Base-by-base conservation (phyloP, 306 rosid genomes). In the Cicer chorassanicum region DNA sequence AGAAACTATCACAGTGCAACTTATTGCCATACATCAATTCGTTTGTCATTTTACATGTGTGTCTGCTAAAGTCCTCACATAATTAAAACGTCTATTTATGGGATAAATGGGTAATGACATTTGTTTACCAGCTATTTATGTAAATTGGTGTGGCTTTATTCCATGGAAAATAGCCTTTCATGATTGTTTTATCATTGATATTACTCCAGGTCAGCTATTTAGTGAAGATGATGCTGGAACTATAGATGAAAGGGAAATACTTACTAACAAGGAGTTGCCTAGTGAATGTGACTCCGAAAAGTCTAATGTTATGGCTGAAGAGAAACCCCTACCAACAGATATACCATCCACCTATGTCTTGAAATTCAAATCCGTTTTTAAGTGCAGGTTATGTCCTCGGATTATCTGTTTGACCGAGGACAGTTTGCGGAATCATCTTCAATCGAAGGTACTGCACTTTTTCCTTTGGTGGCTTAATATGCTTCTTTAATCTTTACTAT, bases 351-450 rank as follows among this genome's bases (percentile, higher is more conserved):
- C 19, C n/a, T 77, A 75, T 51, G 55, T 93, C 65, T 75, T 91
- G 51, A 82, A 88, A 82, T 71, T 86, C 83, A 93, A 91, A 82
- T 89, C 98, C 42, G 89, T 86, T 71, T 91, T 91, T 54, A 93
- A 91, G 87, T 93, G 98, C 84, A 89, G 84, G 91, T 57, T 93
- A 63, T 93, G 98, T 81, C 98, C 98, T 74, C 84, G 88, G 81
- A 73, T 91, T 82, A 84, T 91, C 73, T 93, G 97, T 78, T 84
- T 93, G 84, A 85, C 87, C 50, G 98, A 91, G 87, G 87, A 87
- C 74, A 84, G 87, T 64, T 70, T 93, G 86, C 87, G 79, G 82
- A 85, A 88, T 80, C 98, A 93, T 86, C 84, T 93, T 13, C 81
- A 86, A n/a, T 93, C 98, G 79, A 93, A 91, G 97, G 98, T 92